A percentile compares a stretch with the other conserved stretches of the same genome.
Conservation (phyloP, 1,139 yeast genomes). For the Tardiomyces blankii region DNA sequence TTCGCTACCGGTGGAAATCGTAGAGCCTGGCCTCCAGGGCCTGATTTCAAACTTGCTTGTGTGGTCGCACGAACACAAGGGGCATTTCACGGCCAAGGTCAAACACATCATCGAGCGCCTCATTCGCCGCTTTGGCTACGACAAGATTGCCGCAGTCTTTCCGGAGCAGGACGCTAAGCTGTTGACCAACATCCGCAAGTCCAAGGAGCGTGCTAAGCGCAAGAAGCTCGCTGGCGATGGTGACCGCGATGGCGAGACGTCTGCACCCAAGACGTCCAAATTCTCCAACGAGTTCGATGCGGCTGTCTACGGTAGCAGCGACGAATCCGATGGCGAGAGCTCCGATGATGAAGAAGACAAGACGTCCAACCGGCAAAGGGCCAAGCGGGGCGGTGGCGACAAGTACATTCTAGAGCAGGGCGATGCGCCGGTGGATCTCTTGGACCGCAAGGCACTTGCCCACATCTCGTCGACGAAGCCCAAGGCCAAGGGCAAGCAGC, state of each 20-base stretch:
- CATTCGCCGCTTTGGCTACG: conserved; percentile 81
- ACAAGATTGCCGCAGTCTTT: conserved; percentile 62
- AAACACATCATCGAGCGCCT: conserved; percentile 88
- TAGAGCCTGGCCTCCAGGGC: conserved; percentile 54
- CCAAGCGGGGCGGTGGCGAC: conserved; percentile 19
- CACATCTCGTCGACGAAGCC: conserved; percentile 85
- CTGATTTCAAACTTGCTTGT: conserved; percentile 64
- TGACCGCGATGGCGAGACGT: conserved; percentile 19
- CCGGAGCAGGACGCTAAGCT: conserved; percentile 85
- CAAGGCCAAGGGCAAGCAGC: conserved; percentile 23
- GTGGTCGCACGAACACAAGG: conserved; percentile 95
- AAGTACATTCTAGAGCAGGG: conserved; percentile 64
- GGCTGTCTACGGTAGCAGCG: conserved; percentile 42
- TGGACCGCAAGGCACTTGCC: conserved; percentile 75
- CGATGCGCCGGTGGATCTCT: conserved; percentile 79
- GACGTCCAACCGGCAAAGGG: conserved; percentile 9
- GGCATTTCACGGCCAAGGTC: conserved; percentile 85
- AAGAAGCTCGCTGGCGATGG: conserved; percentile 37
- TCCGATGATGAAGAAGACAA: conserved; percentile 27
- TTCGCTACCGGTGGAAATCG: conserved; percentile 70
- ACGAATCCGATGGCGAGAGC: conserved; percentile 23
- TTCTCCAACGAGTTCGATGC: conserved; percentile 81
- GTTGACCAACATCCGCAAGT: conserved; percentile 73
- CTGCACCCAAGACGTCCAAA: conserved; percentile 24
- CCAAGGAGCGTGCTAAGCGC: conserved; percentile 74